These are phyloP conservation scores for Chlamydomonas applanata DNA, from an alignment of 139 green algal genomes.

Conservation along the genomic window DNA sequence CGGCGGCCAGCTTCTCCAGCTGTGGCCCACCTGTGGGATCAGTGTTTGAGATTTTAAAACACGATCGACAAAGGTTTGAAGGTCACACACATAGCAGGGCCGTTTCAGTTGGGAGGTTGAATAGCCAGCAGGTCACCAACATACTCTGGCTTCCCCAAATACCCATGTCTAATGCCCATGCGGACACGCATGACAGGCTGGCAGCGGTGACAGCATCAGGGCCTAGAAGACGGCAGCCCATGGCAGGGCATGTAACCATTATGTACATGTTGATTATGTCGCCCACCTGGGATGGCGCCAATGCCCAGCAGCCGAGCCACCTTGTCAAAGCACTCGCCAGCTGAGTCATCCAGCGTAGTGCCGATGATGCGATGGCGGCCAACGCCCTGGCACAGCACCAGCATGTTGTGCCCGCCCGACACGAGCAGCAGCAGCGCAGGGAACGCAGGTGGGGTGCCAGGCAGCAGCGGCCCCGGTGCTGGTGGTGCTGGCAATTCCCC, in stretches of 20 bases:
- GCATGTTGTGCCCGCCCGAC: slow-evolving; percentile 89
- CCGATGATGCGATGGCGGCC: slow-evolving; percentile 42
- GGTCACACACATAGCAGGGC: no score
- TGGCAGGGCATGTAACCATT: not conserved
- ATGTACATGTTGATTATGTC: not conserved
- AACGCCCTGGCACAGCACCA: slow-evolving; percentile 64
- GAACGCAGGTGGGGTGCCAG: slow-evolving; percentile 32
- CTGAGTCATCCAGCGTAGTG: slow-evolving; percentile 47
- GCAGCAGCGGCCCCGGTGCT: not conserved
- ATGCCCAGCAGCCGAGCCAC: slow-evolving; percentile 87
- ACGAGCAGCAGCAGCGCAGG: slow-evolving; percentile 84
- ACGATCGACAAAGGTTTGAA: no score
- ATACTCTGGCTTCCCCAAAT: no score
- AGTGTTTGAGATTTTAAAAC: no score
- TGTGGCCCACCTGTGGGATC: slow-evolving; percentile 59
- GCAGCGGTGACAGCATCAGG: not conserved
- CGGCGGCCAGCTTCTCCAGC: slow-evolving; percentile 65
- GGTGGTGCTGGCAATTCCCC: no score
- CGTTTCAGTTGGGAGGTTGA: no score
- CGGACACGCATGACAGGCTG: not conserved
- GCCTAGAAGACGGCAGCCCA: not conserved
- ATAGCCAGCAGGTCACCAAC: no score
- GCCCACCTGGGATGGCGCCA: slow-evolving; percentile 49
- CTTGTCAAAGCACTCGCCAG: slow-evolving; percentile 90
- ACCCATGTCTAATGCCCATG: not conserved